A percentile compares a stretch with the other conserved stretches of the same genome.
Conservation (phyloP, 1,284 basidiomycete species). For the Moniliophthora roreri region DNA sequence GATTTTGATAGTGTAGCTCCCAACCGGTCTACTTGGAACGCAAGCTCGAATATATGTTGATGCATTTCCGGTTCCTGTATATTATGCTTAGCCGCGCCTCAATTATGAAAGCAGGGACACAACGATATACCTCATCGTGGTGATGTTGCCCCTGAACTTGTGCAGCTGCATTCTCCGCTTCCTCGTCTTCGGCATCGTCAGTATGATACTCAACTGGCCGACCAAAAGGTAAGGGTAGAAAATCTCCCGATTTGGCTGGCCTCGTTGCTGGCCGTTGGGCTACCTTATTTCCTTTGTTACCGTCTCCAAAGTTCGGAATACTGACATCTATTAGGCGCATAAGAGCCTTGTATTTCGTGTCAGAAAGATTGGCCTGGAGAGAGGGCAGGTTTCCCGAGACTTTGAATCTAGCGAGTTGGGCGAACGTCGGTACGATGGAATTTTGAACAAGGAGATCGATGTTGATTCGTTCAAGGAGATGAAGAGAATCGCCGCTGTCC, state of each 20-base stretch:
- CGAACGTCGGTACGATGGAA: constrained; percentile 88
- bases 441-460: constrained; percentile 91
- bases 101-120: background rate
- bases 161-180: constrained; percentile 34
- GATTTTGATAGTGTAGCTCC: constrained; percentile 82
- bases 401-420: constrained; percentile 89
- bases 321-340: constrained; percentile 93
- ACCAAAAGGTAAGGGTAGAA: constrained; percentile 50
- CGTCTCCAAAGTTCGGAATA: constrained; percentile 82
- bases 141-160: constrained; percentile 66
- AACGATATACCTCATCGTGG: constrained; percentile 49
- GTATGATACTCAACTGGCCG: constrained; percentile 65
- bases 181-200: constrained; percentile 61
- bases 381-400: constrained; percentile 89
- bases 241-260: constrained; percentile 47
- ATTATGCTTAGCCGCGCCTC: constrained; percentile 20
- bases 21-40: constrained; percentile 90
- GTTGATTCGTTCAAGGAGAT: constrained; percentile 92
- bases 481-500: constrained; percentile 62
- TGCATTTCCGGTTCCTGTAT: constrained; percentile 53
- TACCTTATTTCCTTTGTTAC: constrained; percentile 26
- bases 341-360: constrained; percentile 92
- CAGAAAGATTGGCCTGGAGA: constrained; percentile 93
- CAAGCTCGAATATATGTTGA: constrained; percentile 87
- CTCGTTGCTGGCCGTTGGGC: constrained; percentile 25